Evolutionary conservation across 2,329 filamentous ascomycete species (phyloP).

Genomic region (Huntiella decipiens): DNA sequence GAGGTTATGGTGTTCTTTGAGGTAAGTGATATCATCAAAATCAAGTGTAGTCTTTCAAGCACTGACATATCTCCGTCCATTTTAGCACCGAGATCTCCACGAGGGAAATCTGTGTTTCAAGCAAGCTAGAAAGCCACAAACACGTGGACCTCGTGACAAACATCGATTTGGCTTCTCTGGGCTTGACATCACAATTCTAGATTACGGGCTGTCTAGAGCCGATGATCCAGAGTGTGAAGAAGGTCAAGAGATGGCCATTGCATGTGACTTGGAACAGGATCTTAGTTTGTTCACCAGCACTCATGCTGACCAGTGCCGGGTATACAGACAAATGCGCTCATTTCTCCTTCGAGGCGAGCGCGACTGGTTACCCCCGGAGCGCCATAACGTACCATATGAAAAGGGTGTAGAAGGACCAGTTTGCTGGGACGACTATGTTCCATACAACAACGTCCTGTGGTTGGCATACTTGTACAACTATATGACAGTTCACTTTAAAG

Average conservation of each 20-base stretch:
- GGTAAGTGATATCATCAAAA: slow-evolving; percentile 20
- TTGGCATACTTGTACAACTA: slow-evolving; percentile 42
- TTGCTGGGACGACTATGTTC: slow-evolving; percentile 34
- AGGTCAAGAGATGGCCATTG: slow-evolving; percentile 23
- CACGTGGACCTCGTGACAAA: slow-evolving; percentile 13
- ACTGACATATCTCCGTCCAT: slow-evolving; percentile 10
- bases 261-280: slow-evolving; percentile 41
- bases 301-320: slow-evolving; percentile 38
- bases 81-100: slow-evolving; percentile 43
- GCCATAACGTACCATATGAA: slow-evolving; percentile 29
- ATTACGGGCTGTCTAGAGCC: slow-evolving; percentile 45
- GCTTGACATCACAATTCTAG: slow-evolving; percentile 43
- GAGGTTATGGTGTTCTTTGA: slow-evolving; percentile 41
- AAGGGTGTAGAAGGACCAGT: slow-evolving; percentile 23
- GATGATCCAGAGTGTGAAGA: slow-evolving; percentile 23
- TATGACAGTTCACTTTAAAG: slow-evolving; percentile 27
- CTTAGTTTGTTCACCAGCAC: slow-evolving; percentile 40
- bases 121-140: slow-evolving; percentile 19
- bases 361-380: slow-evolving; percentile 27
- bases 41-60: background rate
- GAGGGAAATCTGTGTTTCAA: slow-evolving; percentile 45
- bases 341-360: slow-evolving; percentile 34
- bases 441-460: slow-evolving; percentile 49
- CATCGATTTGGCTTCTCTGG: slow-evolving; percentile 37
- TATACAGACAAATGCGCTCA: slow-evolving; percentile 44